phyloP scores from a whole-genome alignment of 257 asterid genomes.

The Solanum bukasovii region DNA sequence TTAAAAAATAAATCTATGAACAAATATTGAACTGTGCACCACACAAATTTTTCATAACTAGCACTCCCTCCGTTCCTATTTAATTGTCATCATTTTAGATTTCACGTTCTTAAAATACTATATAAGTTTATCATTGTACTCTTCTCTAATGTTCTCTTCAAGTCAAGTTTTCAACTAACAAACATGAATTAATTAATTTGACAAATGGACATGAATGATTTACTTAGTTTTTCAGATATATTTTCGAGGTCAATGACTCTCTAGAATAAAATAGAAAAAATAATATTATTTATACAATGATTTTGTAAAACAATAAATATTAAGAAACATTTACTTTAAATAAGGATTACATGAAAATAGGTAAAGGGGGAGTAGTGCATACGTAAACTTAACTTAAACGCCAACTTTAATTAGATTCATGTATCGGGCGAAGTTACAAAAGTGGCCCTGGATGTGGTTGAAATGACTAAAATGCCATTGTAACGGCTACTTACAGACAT shows the following conservation, averaged over 20 bases:
- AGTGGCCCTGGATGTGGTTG: background rate
- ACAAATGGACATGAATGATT: no score
- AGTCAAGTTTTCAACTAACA: background rate
- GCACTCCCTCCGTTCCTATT: background rate
- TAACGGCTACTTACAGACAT: constrained; percentile 75
- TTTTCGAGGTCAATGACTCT: no score
- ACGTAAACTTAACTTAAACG: background rate
- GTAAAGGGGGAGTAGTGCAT: fast-evolving
- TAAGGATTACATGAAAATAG: fast-evolving
- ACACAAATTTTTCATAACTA: background rate
- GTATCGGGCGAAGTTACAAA: background rate
- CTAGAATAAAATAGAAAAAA: no score
- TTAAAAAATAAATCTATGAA: background rate
- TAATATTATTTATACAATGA: fast-evolving
- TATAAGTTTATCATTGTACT: no score
- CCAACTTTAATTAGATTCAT: background rate
- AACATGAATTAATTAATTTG: no score
- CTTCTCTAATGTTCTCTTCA: background rate
- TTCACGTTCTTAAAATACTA: fast-evolving
- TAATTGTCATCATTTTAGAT: no score
- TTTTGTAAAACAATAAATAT: no score
- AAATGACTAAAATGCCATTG: constrained; percentile 3
- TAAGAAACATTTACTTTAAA: fast-evolving
- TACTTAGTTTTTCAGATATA: no score
- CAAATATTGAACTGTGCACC: background rate